These are phyloP conservation scores for Phytophthora parvispora DNA, from an alignment of 352 stramenopile genomes.

Conservation along the genomic window DNA sequence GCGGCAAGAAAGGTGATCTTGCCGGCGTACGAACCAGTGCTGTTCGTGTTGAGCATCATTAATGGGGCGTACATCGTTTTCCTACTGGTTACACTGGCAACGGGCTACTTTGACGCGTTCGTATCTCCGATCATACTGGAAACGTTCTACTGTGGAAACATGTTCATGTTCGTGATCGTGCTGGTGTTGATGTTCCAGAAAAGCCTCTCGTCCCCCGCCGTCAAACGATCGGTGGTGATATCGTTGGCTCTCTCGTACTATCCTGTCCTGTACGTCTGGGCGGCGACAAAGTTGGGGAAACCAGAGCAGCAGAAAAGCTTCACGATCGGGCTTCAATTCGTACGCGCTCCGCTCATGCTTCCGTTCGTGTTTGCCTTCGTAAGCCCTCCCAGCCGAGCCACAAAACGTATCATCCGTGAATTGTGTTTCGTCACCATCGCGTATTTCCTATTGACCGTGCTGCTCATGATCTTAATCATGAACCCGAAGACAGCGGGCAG, in stretches of 20 bases:
- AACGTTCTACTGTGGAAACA: slow-evolving; percentile 37
- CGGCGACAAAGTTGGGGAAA: slow-evolving; percentile 10
- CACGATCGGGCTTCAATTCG: slow-evolving; percentile 14
- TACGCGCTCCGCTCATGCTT: slow-evolving; percentile 24
- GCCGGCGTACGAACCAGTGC: slow-evolving; percentile 53
- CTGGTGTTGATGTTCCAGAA: slow-evolving; percentile 59
- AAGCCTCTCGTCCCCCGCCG: slow-evolving; percentile 48
- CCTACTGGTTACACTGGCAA: slow-evolving; percentile 27
- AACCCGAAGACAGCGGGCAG: slow-evolving; percentile 21
- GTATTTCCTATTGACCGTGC: slow-evolving; percentile 18
- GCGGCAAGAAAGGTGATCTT: slow-evolving; percentile 54
- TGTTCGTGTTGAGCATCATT: slow-evolving; percentile 38
- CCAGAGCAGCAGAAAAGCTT: slow-evolving; percentile 16
- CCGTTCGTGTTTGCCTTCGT: slow-evolving; percentile 49
- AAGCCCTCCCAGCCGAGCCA: slow-evolving; percentile 37
- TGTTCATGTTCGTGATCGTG: slow-evolving; percentile 50
- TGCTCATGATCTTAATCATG: slow-evolving; percentile 28
- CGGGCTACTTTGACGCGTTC: slow-evolving; percentile 20
- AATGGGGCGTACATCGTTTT: slow-evolving; percentile 43
- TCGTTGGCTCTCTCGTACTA: slow-evolving; percentile 39
- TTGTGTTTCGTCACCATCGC: slow-evolving; percentile 34
- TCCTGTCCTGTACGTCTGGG: slow-evolving; percentile 32
- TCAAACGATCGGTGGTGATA: slow-evolving; percentile 33
- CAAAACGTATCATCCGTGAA: slow-evolving; percentile 40
- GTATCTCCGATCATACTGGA: slow-evolving; percentile 33